A percentile compares a stretch with the other conserved stretches of the same genome.
These are phyloP conservation scores for Apiospora hydei DNA, from an alignment of 2,329 filamentous ascomycete genomes.

Conservation along the genomic window DNA sequence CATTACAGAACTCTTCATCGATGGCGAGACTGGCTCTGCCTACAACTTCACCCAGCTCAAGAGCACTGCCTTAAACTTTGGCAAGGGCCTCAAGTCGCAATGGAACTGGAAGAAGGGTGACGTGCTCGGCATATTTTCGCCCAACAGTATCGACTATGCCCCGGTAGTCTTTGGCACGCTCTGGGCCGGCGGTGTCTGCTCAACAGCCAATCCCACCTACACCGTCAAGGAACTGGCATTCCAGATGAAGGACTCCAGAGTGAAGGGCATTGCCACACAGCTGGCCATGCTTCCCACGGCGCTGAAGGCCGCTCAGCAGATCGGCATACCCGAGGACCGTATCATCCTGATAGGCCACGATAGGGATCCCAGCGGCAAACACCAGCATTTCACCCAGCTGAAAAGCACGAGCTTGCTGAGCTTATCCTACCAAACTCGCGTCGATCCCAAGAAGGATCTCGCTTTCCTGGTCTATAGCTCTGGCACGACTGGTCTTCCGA, in stretches of 20 bases:
- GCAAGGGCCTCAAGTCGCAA: conserved; percentile 74
- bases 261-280: conserved; percentile 80
- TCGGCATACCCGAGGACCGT: conserved; percentile 72
- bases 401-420: conserved; percentile 67
- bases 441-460: conserved; percentile 75
- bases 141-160: conserved; percentile 86
- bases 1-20: conserved; percentile 74
- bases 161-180: conserved; percentile 78
- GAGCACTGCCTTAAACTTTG: conserved; percentile 75
- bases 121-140: conserved; percentile 81
- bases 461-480: conserved; percentile 89
- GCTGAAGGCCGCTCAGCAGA: conserved; percentile 70
- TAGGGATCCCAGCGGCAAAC: conserved; percentile 61
- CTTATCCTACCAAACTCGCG: conserved; percentile 63
- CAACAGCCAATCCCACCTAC: conserved; percentile 89
- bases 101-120: conserved; percentile 86
- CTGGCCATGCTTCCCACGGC: conserved; percentile 69
- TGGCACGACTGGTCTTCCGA: conserved; percentile 89
- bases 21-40: conserved; percentile 70
- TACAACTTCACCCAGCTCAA: conserved; percentile 78
- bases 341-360: conserved; percentile 80
- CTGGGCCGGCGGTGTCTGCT: conserved; percentile 83
- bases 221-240: conserved; percentile 83
- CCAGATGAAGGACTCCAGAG: conserved; percentile 80
- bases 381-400: conserved; percentile 78